phyloP scores from a whole-genome alignment of 2,329 filamentous ascomycete genomes.

The Didymellaceae sp. region DNA sequence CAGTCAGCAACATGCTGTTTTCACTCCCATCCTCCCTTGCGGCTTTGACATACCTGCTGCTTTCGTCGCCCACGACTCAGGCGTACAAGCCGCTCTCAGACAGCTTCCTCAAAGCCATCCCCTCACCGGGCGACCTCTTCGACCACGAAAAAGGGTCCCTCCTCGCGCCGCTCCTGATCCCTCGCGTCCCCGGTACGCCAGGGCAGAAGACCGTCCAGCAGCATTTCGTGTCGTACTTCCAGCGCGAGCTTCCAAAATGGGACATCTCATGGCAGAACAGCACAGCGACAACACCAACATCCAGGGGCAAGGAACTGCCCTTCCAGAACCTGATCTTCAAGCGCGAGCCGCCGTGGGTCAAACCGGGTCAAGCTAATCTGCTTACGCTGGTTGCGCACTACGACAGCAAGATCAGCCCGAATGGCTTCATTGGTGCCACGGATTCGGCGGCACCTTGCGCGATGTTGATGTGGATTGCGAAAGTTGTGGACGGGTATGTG shows the following conservation, averaged over 20 bases:
- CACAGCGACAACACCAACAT: slow-evolving; percentile 80
- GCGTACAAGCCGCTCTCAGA: slow-evolving; percentile 74
- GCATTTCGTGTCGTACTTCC: slow-evolving; percentile 87
- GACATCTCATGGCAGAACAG: slow-evolving; percentile 84
- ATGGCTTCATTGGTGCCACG: slow-evolving; percentile 90
- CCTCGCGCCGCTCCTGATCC: slow-evolving; percentile 83
- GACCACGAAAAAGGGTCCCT: slow-evolving; percentile 77
- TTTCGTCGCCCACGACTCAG: slow-evolving; percentile 27
- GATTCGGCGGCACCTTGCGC: slow-evolving; percentile 95
- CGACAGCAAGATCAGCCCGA: slow-evolving; percentile 79
- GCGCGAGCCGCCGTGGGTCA: slow-evolving; percentile 84
- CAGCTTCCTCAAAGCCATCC: slow-evolving; percentile 72
- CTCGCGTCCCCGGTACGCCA: slow-evolving; percentile 85
- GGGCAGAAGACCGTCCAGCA: slow-evolving; percentile 75
- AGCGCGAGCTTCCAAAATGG: slow-evolving; percentile 77
- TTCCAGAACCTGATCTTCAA: slow-evolving; percentile 88
- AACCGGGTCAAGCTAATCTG: slow-evolving; percentile 75
- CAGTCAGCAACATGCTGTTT: slow-evolving; percentile 24
- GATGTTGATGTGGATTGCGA: slow-evolving; percentile 85
- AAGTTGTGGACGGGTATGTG: slow-evolving; percentile 79
- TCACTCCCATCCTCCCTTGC: slow-evolving; percentile 20
- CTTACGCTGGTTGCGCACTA: slow-evolving; percentile 93
- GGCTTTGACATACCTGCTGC: slow-evolving; percentile 20
- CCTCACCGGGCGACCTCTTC: slow-evolving; percentile 75
- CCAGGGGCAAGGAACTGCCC: slow-evolving; percentile 72